Conservation (phyloP, 2,329 filamentous ascomycete genomes). For the Apiospora hydei region DNA sequence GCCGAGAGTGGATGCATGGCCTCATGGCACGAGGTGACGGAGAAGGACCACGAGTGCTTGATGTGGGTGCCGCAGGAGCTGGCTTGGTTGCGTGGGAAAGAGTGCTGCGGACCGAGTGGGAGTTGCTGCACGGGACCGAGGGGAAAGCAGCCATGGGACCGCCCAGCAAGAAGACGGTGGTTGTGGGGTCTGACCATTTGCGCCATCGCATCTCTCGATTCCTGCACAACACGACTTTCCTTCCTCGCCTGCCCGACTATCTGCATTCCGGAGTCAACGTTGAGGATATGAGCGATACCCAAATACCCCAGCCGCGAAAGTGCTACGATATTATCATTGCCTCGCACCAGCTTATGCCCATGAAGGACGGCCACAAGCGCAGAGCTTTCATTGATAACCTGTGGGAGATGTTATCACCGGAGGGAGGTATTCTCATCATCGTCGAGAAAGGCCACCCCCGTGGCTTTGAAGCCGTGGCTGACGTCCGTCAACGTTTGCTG, state of each 20-base stretch:
- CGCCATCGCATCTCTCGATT: slow-evolving; percentile 78
- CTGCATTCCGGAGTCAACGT: slow-evolving; percentile 69
- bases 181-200: slow-evolving; percentile 78
- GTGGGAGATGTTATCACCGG: slow-evolving; percentile 83
- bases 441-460: slow-evolving; percentile 91
- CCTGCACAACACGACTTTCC: slow-evolving; percentile 87
- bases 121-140: slow-evolving; percentile 62
- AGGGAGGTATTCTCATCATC: slow-evolving; percentile 86
- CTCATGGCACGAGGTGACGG: slow-evolving; percentile 66
- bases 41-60: slow-evolving; percentile 69
- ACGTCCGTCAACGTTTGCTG: slow-evolving; percentile 80
- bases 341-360: slow-evolving; percentile 79
- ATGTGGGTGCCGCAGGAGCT: slow-evolving; percentile 77
- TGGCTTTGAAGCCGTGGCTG: slow-evolving; percentile 91
- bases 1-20: slow-evolving; percentile 72
- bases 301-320: slow-evolving; percentile 69
- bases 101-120: slow-evolving; percentile 82
- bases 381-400: slow-evolving; percentile 85
- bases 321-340: slow-evolving; percentile 90
- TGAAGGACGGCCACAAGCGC: slow-evolving; percentile 78
- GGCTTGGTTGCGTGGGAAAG: slow-evolving; percentile 79
- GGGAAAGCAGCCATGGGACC: slow-evolving; percentile 53
- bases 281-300: slow-evolving; percentile 64
- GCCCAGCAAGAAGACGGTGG: slow-evolving; percentile 78
- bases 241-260: slow-evolving; percentile 91